Evolutionary conservation across 495 filamentous ascomycete genomes (phyloP).

Genomic region (Lasiosphaeria hispida): DNA sequence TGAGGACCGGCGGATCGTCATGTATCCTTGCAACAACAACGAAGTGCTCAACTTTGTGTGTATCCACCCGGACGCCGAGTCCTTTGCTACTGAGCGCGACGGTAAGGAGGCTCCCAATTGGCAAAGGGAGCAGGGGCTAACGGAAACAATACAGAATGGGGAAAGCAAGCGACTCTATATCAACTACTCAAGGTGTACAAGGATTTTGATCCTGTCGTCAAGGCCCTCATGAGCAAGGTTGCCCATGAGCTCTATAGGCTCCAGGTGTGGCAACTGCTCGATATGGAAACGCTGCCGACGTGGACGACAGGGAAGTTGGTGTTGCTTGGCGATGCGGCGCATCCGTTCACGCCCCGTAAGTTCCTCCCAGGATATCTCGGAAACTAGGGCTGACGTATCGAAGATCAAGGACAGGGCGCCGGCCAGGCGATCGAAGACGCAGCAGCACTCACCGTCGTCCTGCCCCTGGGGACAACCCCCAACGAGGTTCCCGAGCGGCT

Average conservation of each 20-base stretch:
- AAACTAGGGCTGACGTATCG: background rate
- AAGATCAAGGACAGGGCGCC: constrained; percentile 54
- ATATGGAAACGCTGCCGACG: constrained; percentile 54
- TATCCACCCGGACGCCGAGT: constrained; percentile 52
- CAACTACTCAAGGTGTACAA: constrained; percentile 50
- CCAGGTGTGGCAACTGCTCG: constrained; percentile 58
- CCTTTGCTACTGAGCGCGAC: constrained; percentile 22
- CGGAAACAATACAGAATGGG: constrained; percentile 37
- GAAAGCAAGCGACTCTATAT: constrained; percentile 44
- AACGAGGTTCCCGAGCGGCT: constrained; percentile 48
- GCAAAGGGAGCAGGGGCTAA: background rate
- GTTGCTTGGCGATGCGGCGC: constrained; percentile 61
- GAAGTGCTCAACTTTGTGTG: constrained; percentile 59
- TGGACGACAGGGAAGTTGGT: constrained; percentile 52
- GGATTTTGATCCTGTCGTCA: constrained; percentile 47
- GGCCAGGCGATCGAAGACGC: constrained; percentile 62
- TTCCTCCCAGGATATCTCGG: background rate
- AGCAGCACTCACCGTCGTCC: constrained; percentile 50
- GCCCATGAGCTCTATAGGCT: constrained; percentile 41
- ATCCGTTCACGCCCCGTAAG: constrained; percentile 55
- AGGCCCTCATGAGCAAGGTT: constrained; percentile 46
- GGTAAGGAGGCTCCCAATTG: constrained; percentile 18
- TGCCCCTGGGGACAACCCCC: constrained; percentile 41
- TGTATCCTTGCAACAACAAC: constrained; percentile 58
- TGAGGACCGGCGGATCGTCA: constrained; percentile 52